phyloP scores from a whole-genome alignment of 805 yeast genomes.

The Pichia heedii region DNA sequence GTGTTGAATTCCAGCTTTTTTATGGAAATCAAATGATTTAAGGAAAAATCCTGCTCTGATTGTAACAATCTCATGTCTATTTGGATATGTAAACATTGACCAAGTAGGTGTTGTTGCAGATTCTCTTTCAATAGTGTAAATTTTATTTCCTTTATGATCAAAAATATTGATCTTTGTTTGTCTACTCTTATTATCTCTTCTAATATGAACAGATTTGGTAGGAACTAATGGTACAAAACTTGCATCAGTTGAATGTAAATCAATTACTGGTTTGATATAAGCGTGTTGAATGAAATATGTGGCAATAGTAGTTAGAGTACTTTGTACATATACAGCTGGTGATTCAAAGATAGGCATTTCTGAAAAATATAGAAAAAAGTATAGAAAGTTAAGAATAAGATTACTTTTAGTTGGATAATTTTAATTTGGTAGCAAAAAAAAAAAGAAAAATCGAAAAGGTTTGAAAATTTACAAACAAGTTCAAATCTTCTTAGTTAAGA shows the following conservation, averaged over 20 bases:
- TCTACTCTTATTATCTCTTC: constrained; percentile 40
- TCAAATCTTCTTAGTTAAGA: no score
- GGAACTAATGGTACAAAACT: constrained; percentile 33
- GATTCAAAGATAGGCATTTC: constrained; percentile 38
- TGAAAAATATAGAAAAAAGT: not conserved
- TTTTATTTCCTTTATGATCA: constrained; percentile 32
- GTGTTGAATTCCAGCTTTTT: constrained; percentile 35
- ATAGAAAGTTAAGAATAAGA: not conserved
- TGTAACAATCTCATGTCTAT: constrained; percentile 40
- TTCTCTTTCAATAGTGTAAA: constrained; percentile 44
- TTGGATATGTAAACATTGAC: constrained; percentile 39
- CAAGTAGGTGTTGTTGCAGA: constrained; percentile 41
- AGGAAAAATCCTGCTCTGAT: constrained; percentile 39
- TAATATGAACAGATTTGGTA: constrained; percentile 36
- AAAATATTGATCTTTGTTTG: constrained; percentile 41
- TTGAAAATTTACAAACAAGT: no score
- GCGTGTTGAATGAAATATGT: constrained; percentile 37
- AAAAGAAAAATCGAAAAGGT: no score
- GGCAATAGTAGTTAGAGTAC: constrained; percentile 30
- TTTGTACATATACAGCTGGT: constrained; percentile 37
- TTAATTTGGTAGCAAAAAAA: not conserved
- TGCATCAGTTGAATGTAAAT: constrained; percentile 33
- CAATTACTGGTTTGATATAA: constrained; percentile 30
- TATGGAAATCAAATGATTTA: constrained; percentile 42
- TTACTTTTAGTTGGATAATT: no score